phyloP scores from a whole-genome alignment of 164 flowering plant genomes.

The Chimonanthus praecox region DNA sequence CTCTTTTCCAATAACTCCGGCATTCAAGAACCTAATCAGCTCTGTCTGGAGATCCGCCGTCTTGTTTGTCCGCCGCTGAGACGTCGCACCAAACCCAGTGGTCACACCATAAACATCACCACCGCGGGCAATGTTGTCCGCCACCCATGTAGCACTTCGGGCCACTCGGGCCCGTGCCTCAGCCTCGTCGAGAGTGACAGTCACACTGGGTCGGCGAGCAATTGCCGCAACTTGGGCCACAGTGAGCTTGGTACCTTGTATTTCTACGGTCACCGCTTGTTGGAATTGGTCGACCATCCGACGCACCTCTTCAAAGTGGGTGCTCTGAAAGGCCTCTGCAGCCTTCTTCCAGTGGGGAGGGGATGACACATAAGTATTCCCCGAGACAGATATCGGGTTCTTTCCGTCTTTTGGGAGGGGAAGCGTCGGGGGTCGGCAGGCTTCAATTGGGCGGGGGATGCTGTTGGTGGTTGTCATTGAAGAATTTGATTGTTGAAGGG shows the following conservation, averaged over 20 bases:
- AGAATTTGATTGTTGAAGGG: neutral
- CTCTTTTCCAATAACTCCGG: slow-evolving; percentile 36
- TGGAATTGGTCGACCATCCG: slow-evolving; percentile 34
- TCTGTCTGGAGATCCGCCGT: slow-evolving; percentile 43
- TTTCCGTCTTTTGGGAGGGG: slow-evolving; percentile 14
- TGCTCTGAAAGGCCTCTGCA: slow-evolving; percentile 28
- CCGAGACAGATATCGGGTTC: slow-evolving; percentile 15
- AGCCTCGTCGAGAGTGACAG: slow-evolving; percentile 29
- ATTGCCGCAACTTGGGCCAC: slow-evolving; percentile 47
- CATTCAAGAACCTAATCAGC: slow-evolving; percentile 46
- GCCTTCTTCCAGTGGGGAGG: slow-evolving; percentile 45
- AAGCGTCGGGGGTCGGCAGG: slow-evolving; percentile 16
- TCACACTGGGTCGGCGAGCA: slow-evolving; percentile 28
- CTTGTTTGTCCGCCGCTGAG: slow-evolving; percentile 37
- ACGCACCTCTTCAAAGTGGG: slow-evolving; percentile 41
- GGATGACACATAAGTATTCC: slow-evolving; percentile 3
- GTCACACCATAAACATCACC: slow-evolving; percentile 47
- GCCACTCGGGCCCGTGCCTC: slow-evolving; percentile 34
- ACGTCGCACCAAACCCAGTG: slow-evolving; percentile 53
- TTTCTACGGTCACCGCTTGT: slow-evolving; percentile 23
- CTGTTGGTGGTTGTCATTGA: slow-evolving; percentile 1
- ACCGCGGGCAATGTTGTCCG: slow-evolving; percentile 34
- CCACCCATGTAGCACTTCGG: slow-evolving; percentile 40
- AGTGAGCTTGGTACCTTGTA: slow-evolving; percentile 41
- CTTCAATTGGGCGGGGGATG: slow-evolving; percentile 10